Evolutionary conservation across 768 basidiomycete species (phyloP).

Genomic region (Suillus brevipes): DNA sequence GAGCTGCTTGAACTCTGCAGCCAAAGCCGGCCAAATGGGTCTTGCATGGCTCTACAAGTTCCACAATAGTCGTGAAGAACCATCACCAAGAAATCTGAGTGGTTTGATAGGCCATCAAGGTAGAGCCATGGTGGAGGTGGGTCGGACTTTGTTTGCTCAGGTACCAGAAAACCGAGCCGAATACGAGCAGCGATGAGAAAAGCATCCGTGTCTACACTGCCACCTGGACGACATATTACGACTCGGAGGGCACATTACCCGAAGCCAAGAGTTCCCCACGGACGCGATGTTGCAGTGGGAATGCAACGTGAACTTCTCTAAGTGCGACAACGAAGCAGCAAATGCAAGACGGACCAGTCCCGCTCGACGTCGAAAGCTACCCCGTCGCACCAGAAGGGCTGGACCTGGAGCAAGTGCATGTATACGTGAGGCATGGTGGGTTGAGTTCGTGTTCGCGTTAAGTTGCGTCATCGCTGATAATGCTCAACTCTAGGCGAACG

Average conservation of each 20-base stretch:
- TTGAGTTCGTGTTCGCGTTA: constrained; percentile 9
- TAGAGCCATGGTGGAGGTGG: no score
- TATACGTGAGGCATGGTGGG: constrained; percentile 76
- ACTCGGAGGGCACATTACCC: background rate
- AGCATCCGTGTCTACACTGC: background rate
- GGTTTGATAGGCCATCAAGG: no score
- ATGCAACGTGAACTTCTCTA: background rate
- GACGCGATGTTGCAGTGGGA: background rate
- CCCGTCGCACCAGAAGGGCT: constrained; percentile 56
- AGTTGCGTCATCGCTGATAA: constrained; percentile 1
- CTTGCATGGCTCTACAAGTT: no score
- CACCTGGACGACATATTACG: background rate
- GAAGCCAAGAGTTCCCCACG: background rate
- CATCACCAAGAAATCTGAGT: no score
- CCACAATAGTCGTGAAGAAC: no score
- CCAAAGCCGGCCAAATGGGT: no score
- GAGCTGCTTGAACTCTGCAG: no score
- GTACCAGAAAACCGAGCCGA: no score
- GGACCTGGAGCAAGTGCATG: constrained; percentile 67
- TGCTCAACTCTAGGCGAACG: constrained; percentile 57
- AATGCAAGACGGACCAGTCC: constrained; percentile 36
- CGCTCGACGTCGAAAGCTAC: constrained; percentile 62
- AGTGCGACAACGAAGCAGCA: constrained; percentile 6
- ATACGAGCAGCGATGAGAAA: background rate
- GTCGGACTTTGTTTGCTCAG: no score